A percentile compares a stretch with the other conserved stretches of the same genome.
These are phyloP conservation scores for Colletotrichum musicola DNA, from an alignment of 2,329 filamentous ascomycete species.

Conservation along the genomic window DNA sequence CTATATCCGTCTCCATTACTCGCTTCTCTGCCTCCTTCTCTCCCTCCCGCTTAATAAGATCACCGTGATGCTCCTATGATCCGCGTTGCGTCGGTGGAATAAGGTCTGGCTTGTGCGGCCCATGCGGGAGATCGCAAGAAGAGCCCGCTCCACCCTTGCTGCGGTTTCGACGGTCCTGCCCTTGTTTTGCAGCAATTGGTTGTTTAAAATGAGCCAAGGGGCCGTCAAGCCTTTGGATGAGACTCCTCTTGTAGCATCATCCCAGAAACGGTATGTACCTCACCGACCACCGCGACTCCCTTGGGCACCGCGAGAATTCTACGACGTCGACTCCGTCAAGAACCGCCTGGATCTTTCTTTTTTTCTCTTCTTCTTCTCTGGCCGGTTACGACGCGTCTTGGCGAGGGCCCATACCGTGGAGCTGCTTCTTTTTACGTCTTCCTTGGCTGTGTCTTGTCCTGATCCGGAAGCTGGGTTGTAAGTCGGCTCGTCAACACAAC, in stretches of 20 bases:
- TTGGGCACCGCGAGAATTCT: background rate
- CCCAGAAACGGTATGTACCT: conserved; percentile 22
- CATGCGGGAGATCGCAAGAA: conserved; percentile 33
- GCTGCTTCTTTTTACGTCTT: background rate
- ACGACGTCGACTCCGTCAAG: background rate
- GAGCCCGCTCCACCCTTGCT: background rate
- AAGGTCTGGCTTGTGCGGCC: conserved; percentile 39
- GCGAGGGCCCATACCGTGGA: background rate
- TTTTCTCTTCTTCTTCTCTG: background rate
- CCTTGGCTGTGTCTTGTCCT: background rate
- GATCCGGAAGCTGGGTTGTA: background rate
- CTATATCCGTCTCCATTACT: background rate
- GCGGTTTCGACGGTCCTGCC: conserved; percentile 26
- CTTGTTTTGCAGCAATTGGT: conserved; percentile 19
- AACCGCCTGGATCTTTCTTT: background rate
- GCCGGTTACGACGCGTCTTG: background rate
- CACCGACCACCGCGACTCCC: conserved; percentile 16
- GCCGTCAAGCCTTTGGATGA: conserved; percentile 23
- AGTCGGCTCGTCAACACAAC: background rate
- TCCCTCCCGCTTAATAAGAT: conserved; percentile 4
- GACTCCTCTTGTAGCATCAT: conserved; percentile 37
- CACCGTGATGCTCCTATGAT: conserved; percentile 15
- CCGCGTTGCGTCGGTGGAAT: conserved; percentile 30
- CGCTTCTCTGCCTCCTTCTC: background rate
- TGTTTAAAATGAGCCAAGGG: conserved; percentile 33